Percentiles rank a stretch among this genome's conserved stretches.
Conservation (phyloP, 2,329 filamentous ascomycete species). For the Parastagonospora nodorum region DNA sequence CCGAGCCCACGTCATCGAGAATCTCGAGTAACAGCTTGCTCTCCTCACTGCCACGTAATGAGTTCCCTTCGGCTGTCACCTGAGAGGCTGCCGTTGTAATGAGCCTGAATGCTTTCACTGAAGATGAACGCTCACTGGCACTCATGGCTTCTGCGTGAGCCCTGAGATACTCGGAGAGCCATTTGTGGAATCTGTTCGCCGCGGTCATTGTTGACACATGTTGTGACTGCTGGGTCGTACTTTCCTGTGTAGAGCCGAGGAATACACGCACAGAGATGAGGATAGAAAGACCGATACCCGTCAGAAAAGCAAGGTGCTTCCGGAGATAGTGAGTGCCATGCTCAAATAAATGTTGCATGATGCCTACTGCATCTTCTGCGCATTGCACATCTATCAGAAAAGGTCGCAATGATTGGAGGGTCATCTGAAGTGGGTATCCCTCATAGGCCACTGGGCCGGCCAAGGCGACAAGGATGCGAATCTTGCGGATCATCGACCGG, state of each 20-base stretch:
- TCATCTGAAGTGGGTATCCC: conserved; percentile 88
- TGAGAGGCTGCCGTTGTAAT: conserved; percentile 72
- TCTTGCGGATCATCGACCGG: conserved; percentile 83
- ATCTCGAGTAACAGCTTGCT: conserved; percentile 80
- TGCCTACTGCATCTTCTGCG: conserved; percentile 85
- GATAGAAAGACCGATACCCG: conserved; percentile 78
- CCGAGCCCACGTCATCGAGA: conserved; percentile 70
- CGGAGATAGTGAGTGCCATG: conserved; percentile 69
- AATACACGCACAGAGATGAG: conserved; percentile 79
- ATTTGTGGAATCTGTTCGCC: conserved; percentile 75
- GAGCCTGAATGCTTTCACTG: conserved; percentile 63
- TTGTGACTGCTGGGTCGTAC: conserved; percentile 83
- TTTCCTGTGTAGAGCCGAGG: conserved; percentile 73
- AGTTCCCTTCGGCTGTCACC: conserved; percentile 71
- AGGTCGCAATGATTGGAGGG: conserved; percentile 77
- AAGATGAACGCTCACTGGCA: conserved; percentile 23
- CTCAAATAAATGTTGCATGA: conserved; percentile 81
- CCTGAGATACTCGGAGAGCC: conserved; percentile 74
- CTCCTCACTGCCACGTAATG: conserved; percentile 72
- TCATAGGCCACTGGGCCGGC: conserved; percentile 73
- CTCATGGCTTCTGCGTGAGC: conserved; percentile 49
- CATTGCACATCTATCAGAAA: conserved; percentile 85
- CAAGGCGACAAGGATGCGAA: conserved; percentile 79
- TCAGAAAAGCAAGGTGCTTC: conserved; percentile 73
- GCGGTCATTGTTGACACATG: conserved; percentile 77